phyloP scores from a whole-genome alignment of 208 protist species.

The Porcisia deanei region DNA sequence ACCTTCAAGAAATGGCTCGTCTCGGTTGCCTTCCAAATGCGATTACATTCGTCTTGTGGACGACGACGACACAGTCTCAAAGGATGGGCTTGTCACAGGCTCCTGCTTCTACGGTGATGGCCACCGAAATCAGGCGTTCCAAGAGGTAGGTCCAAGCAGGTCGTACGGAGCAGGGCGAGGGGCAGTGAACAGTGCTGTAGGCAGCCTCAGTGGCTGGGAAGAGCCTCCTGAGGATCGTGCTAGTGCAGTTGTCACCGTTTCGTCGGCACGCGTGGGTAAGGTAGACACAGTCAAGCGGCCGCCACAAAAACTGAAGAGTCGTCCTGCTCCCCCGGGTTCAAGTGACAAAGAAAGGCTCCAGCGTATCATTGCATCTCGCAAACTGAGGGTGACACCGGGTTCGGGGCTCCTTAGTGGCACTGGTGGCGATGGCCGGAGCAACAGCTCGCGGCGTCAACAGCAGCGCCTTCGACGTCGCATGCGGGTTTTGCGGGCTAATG shows the following conservation, averaged over 20 bases:
- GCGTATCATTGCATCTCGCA: slow-evolving; percentile 39
- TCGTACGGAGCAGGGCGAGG: not conserved
- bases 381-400: slow-evolving; percentile 21
- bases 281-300: slow-evolving; percentile 14
- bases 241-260: not conserved
- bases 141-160: not conserved
- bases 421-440: slow-evolving; percentile 17
- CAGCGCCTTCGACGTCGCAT: slow-evolving; percentile 34
- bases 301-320: slow-evolving; percentile 5
- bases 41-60: slow-evolving; percentile 40
- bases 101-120: slow-evolving; percentile 6
- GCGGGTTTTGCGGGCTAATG: slow-evolving; percentile 46
- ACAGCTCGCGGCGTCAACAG: slow-evolving; percentile 13
- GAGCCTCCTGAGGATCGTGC: slow-evolving; percentile 14
- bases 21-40: not conserved
- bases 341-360: slow-evolving; percentile 37
- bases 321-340: not conserved
- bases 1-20: not conserved
- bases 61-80: not conserved
- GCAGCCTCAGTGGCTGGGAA: slow-evolving; percentile 35
- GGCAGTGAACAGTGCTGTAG: not conserved
- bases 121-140: slow-evolving; percentile 5
- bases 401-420: slow-evolving; percentile 8
- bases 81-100: not conserved
- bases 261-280: slow-evolving; percentile 4